Percentiles rank a stretch among this genome's conserved stretches.
Evolutionary conservation across 2,329 filamentous ascomycete species (phyloP).

Genomic region (Trichophyton verrucosum): DNA sequence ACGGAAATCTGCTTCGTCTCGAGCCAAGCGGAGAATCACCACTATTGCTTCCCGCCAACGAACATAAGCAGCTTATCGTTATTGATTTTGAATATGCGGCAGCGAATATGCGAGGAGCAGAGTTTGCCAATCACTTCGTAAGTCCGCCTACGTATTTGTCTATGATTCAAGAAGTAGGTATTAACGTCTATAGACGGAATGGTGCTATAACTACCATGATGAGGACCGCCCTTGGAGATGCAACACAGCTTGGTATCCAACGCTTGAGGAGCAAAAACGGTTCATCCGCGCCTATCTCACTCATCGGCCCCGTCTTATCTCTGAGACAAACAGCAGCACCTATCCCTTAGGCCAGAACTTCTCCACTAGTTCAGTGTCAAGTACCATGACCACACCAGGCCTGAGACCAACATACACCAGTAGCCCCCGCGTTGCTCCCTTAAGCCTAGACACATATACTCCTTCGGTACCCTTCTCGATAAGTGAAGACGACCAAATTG

Average conservation of each 20-base stretch:
- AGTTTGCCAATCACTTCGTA: constrained; percentile 96
- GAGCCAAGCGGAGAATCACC: constrained; percentile 63
- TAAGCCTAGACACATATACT: constrained; percentile 68
- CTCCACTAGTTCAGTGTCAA: constrained; percentile 33
- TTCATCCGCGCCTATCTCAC: constrained; percentile 80
- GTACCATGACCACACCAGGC: constrained; percentile 6
- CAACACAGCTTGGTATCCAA: constrained; percentile 61
- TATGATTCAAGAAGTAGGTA: not conserved
- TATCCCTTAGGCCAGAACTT: constrained; percentile 36
- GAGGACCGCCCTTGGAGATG: constrained; percentile 52
- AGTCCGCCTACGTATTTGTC: constrained; percentile 16
- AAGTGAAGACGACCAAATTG: constrained; percentile 50
- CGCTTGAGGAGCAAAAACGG: constrained; percentile 62
- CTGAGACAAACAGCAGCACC: constrained; percentile 7
- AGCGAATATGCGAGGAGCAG: constrained; percentile 71
- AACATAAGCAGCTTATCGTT: constrained; percentile 90
- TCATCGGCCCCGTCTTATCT: constrained; percentile 51
- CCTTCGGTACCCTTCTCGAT: constrained; percentile 28
- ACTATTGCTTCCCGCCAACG: constrained; percentile 74
- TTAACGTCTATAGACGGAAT: constrained; percentile 51
- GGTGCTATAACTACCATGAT: constrained; percentile 96
- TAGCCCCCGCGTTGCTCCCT: constrained; percentile 40
- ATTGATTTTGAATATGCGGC: constrained; percentile 98
- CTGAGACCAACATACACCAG: constrained; percentile 20
- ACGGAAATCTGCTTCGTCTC: constrained; percentile 85